Base-by-base conservation (phyloP, 1,284 basidiomycete genomes). In the Leccinum pallidistipes region DNA sequence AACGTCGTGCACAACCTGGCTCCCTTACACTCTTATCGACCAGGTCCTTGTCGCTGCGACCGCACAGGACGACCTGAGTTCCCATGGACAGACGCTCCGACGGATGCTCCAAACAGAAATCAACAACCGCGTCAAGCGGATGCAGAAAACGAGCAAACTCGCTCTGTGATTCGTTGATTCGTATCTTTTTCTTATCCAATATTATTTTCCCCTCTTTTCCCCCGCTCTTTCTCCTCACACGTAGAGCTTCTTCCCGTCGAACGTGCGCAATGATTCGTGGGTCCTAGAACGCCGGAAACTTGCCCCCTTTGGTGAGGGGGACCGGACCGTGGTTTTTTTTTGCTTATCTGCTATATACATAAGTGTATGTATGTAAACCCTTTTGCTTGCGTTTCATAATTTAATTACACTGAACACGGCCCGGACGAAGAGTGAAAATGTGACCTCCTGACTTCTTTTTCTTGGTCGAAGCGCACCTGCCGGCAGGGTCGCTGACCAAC, bases 11-110 rank as follows among this genome's bases (percentile, higher is more conserved):
- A 74, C 82, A 45, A 88, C 90, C 1, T 93, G 91, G 85, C 78
- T 94, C 31, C 93, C 95, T 4, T 97, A 95, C 72, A 87, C 86
- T 62, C 81, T 97, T 58, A 84, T 97, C 66, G 95, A 97, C 75
- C 88, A 95, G 71, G 88, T 97, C 16, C 77, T 97, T 16, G 81
- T 83, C 18, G 87, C 90, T 12, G 85, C 88, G 1, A 80, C 82
- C 54, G 79, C 83, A 29, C 81, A 85, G 66, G 79, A 82, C 50
- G 80, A 81, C 36, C 69, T 83, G 54, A 79, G 83, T 18, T 58
- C 80, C n/a, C 79, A 79, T 51, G 76, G 74, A 27, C 73, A 73
- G 56, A 64, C 58, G 12, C 72, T 80, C 27, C 76, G 84, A 53
- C 75, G 79, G 38, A 80, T 82, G 62, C 74, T 92, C 60, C 81